Conservation (phyloP, 2,329 filamentous ascomycete species). For the Trichophyton rubrum region DNA sequence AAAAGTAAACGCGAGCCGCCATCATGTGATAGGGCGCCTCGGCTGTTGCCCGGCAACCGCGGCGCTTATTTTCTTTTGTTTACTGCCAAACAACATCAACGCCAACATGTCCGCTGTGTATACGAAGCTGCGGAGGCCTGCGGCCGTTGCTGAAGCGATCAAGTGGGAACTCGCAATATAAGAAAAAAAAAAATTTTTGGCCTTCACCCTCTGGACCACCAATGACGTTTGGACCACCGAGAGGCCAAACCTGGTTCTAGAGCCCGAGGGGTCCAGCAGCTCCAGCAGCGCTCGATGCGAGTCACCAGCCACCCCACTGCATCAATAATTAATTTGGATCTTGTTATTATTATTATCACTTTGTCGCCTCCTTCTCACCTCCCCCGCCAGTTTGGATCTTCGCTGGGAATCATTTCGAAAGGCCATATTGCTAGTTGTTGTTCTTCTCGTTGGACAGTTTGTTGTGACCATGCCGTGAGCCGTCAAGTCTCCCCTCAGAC, state of each 20-base stretch:
- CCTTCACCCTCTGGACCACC: no score
- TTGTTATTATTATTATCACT: background rate
- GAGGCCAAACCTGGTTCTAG: background rate
- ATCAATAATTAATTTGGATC: background rate
- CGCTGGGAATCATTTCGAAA: background rate
- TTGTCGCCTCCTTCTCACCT: background rate
- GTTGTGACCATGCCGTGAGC: background rate
- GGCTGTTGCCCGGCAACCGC: slow-evolving; percentile 1
- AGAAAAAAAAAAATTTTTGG: no score
- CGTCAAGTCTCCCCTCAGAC: background rate
- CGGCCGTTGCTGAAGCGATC: background rate
- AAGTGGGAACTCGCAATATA: background rate
- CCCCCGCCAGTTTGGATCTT: background rate
- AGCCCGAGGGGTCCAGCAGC: background rate
- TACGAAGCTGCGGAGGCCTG: background rate
- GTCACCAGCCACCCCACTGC: background rate
- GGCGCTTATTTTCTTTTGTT: background rate
- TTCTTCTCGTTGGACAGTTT: background rate
- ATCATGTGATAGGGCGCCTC: background rate
- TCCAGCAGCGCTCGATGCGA: background rate
- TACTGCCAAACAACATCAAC: background rate
- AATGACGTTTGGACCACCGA: background rate
- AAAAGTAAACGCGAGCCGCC: background rate
- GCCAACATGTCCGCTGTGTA: background rate
- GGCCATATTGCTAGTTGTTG: background rate